phyloP scores from a whole-genome alignment of 345 rosid species.

The Linum tenue region DNA sequence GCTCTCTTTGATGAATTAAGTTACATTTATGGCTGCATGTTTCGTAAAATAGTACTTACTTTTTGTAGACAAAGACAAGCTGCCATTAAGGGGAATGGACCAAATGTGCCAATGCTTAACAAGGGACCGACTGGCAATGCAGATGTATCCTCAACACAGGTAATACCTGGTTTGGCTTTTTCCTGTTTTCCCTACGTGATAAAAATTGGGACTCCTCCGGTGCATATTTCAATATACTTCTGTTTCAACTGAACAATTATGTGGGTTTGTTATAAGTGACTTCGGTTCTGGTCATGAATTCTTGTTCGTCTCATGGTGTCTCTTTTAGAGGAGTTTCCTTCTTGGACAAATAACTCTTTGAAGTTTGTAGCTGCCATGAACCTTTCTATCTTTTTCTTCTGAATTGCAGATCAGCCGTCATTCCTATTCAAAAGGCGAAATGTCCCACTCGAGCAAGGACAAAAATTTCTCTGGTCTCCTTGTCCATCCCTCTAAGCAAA shows the following conservation, averaged over 20 bases:
- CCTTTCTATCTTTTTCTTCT: neutral
- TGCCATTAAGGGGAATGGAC: constrained; percentile 27
- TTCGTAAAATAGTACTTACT: neutral
- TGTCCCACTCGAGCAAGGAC: constrained; percentile 21
- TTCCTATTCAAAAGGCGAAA: constrained; percentile 24
- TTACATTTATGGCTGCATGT: neutral
- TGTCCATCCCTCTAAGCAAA: constrained; percentile 28
- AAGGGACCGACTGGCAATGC: constrained; percentile 20
- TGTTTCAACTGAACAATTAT: too few species aligned
- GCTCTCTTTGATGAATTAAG: neutral
- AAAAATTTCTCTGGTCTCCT: constrained; percentile 32
- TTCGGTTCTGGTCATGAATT: too few species aligned
- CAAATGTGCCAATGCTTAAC: constrained; percentile 17
- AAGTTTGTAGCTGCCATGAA: neutral
- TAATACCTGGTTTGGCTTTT: constrained; percentile 10
- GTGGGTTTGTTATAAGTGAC: too few species aligned
- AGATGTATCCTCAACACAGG: constrained; percentile 34
- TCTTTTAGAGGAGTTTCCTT: neutral
- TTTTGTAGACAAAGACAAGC: constrained; percentile 34
- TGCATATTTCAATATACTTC: too few species aligned
- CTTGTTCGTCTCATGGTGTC: neutral
- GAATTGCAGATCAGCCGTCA: constrained; percentile 33
- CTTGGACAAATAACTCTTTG: neutral
- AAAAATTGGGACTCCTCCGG: too few species aligned
- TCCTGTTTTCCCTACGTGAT: neutral